A percentile compares a stretch with the other conserved stretches of the same genome.
Evolutionary conservation across 75 land plant species (phyloP).

Genomic region (Picea glauca): DNA sequence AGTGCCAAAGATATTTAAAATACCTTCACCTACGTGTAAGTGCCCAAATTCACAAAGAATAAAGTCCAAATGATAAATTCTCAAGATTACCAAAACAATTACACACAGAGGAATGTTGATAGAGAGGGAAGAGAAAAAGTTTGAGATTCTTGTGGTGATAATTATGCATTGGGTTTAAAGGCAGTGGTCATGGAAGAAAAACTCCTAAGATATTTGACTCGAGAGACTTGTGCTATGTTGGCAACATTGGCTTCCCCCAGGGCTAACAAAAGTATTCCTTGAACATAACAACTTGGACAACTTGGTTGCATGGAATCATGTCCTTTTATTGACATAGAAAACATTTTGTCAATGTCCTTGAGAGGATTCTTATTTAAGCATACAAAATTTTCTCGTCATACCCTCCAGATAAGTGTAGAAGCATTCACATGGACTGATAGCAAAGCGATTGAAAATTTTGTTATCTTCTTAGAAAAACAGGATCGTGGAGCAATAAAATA

Average conservation of each 20-base stretch:
- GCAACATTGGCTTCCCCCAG: constrained; percentile 62
- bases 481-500: too few relatives aligned
- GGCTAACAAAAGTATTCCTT: constrained; percentile 59
- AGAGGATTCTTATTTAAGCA: constrained; percentile 32
- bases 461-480: constrained; percentile 23
- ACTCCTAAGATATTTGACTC: constrained; percentile 75
- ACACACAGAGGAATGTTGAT: too few relatives aligned
- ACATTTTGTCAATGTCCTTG: constrained; percentile 47
- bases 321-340: constrained; percentile 33
- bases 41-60: too few relatives aligned
- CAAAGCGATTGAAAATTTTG: constrained; percentile 67
- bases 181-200: constrained; percentile 91
- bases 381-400: constrained; percentile 37
- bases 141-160: constrained; percentile 43
- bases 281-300: constrained; percentile 51
- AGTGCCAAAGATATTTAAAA: too few relatives aligned
- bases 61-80: too few relatives aligned
- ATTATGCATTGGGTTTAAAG: constrained; percentile 51
- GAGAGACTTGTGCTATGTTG: constrained; percentile 75
- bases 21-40: too few relatives aligned
- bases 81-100: too few relatives aligned
- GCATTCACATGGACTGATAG: constrained; percentile 83
- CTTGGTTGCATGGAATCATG: constrained; percentile 25
- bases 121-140: constrained; percentile 66
- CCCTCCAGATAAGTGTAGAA: constrained; percentile 40